phyloP scores from a whole-genome alignment of 2,329 filamentous ascomycete genomes.

The Bipolaris cookei region DNA sequence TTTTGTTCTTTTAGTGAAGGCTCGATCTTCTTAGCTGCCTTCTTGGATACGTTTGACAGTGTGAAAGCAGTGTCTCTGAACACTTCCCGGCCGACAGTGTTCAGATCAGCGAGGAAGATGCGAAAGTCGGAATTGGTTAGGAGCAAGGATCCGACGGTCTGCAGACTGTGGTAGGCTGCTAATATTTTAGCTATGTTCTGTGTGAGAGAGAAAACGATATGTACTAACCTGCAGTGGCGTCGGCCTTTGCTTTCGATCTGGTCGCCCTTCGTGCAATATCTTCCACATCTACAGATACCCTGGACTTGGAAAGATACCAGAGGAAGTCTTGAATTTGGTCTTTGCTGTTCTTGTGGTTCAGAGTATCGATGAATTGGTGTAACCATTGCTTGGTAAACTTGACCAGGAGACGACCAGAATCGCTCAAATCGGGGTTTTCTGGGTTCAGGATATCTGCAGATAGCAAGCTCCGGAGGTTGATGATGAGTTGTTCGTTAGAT shows the following conservation, averaged over 20 bases:
- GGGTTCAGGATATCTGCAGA: constrained; percentile 80
- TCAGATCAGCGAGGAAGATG: constrained; percentile 80
- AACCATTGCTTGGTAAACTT: constrained; percentile 76
- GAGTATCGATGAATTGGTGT: constrained; percentile 77
- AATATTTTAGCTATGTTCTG: constrained; percentile 25
- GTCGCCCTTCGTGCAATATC: constrained; percentile 67
- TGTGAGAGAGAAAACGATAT: neutral
- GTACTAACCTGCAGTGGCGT: constrained; percentile 70
- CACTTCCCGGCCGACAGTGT: constrained; percentile 79
- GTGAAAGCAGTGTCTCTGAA: constrained; percentile 86
- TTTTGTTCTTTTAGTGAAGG: constrained; percentile 68
- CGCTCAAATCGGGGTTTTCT: constrained; percentile 74
- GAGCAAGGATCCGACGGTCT: constrained; percentile 82
- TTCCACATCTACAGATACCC: constrained; percentile 69
- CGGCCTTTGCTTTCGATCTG: constrained; percentile 69
- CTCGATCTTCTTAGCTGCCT: constrained; percentile 75
- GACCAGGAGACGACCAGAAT: constrained; percentile 75
- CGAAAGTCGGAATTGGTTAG: constrained; percentile 91
- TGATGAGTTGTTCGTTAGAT: constrained; percentile 81
- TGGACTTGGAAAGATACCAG: constrained; percentile 81
- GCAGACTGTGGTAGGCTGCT: constrained; percentile 78
- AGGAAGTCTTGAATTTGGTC: constrained; percentile 93
- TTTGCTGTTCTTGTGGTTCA: constrained; percentile 79
- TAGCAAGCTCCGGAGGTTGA: constrained; percentile 79
- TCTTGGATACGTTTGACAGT: constrained; percentile 74